Evolutionary conservation across 225 moss, liverwort and hornwort species (phyloP).

Genomic region (Polytrichum commune): DNA sequence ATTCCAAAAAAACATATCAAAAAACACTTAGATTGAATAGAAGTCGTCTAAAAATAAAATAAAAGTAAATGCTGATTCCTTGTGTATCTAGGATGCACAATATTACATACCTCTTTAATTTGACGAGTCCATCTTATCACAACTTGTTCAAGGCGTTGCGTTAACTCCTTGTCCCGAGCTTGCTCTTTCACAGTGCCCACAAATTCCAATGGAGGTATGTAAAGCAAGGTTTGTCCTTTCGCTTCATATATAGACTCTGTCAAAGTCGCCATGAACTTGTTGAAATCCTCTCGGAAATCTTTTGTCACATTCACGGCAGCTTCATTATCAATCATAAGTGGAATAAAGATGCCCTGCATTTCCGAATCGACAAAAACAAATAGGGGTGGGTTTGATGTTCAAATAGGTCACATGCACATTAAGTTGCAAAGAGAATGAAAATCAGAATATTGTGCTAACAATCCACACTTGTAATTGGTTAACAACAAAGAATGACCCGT

Average conservation of each 20-base stretch:
- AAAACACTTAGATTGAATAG: neutral
- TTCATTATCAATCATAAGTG: conserved; percentile 63
- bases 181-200: conserved; percentile 44
- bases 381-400: too few species aligned
- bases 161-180: conserved; percentile 59
- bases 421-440: neutral
- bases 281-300: conserved; percentile 69
- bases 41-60: neutral
- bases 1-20: neutral
- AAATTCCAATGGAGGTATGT: conserved; percentile 62
- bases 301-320: conserved; percentile 63
- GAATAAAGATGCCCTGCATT: conserved; percentile 55
- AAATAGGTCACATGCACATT: neutral
- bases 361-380: too few species aligned
- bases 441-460: neutral
- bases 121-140: conserved; percentile 70
- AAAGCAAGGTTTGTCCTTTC: conserved; percentile 69
- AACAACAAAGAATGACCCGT: too few species aligned
- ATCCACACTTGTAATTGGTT: neutral
- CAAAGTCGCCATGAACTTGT: conserved; percentile 67
- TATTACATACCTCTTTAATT: conserved; percentile 62
- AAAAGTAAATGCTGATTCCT: neutral
- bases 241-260: conserved; percentile 73
- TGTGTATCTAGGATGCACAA: neutral
- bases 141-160: conserved; percentile 60